Evolutionary conservation across 331 rosid genomes (phyloP), one percentile per base, ranked within the genome.

Genomic region (Quercus phellos): DNA sequence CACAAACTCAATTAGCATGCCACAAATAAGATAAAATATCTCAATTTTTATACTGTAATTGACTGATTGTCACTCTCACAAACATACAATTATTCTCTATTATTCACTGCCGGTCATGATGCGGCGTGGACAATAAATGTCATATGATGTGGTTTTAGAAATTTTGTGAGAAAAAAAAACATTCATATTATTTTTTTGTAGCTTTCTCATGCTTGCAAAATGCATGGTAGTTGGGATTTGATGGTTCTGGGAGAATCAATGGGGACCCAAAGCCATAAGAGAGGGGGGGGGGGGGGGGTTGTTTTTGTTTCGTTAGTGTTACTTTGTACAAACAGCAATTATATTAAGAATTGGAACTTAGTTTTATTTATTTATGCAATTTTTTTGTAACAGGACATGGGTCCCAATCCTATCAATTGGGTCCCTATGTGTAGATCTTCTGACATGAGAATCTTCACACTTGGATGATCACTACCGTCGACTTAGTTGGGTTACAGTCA

Each of bases 361-460:
- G n/a, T 26, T 64, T 35, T 38, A 8, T 38, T 8, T 8, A 38
- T 38, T 38, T 38, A 8, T 8, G 3, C 46, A 38, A 38, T 8
- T 8, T 38, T 10, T 10, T 24, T 21, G 72, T n/a, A 75, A 59
- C 18, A 68, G 6, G 77, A 60, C 79, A 74, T 72, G 78, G 64
- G 78, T 56, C 68, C 78, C 79, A 64, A 64, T 74, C 69, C 32
- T n/a, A 4, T 70, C 75, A n/a, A 26, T 70, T 61, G 81, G 82
- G 73, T 67, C 82, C 85, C 43, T 4, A 10, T 71, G 4, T 38
- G 85, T 82, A 82, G 91, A 90, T 85, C 88, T 82, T 76, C 90
- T 78, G 90, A 87, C 96, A 77, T 59, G 58, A 82, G 86, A 83
- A 90, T 88, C 93, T 77, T 81, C 83, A 77, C 75, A 71, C 43